Percentiles rank a stretch among this genome's conserved stretches.
Conservation (phyloP, 306 rosid genomes). For the Trifolium fragiferum region DNA sequence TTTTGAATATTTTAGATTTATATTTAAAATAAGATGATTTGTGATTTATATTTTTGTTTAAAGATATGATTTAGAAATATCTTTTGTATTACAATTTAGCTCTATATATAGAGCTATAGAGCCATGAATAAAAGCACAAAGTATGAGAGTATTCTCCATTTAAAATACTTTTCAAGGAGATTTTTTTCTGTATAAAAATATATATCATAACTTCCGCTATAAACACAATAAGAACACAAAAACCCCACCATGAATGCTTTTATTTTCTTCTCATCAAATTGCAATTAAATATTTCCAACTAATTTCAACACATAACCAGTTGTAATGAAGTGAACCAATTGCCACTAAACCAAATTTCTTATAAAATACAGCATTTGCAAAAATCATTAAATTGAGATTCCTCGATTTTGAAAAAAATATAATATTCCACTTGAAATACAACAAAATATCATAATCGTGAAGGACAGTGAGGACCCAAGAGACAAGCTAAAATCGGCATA, state of each 20-base stretch:
- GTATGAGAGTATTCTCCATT: no score
- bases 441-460: constrained; percentile 31
- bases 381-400: not conserved
- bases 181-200: no score
- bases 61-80: no score
- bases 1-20: no score
- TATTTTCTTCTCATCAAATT: constrained; percentile 29
- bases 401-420: not conserved
- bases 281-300: constrained; percentile 29
- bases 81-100: no score
- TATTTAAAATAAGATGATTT: no score
- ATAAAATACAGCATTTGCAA: not conserved
- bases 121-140: no score
- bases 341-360: constrained; percentile 37
- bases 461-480: not conserved
- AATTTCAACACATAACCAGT: constrained; percentile 36
- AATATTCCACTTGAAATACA: constrained; percentile 18
- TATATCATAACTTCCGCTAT: no score
- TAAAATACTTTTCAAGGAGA: no score
- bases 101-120: no score
- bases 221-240: no score
- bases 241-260: constrained; percentile 2
- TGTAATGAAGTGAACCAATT: constrained; percentile 30
- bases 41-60: no score
- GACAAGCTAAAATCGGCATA: not conserved